Base-by-base conservation (phyloP, 345 rosid genomes). In the Dipteronia dyeriana region DNA sequence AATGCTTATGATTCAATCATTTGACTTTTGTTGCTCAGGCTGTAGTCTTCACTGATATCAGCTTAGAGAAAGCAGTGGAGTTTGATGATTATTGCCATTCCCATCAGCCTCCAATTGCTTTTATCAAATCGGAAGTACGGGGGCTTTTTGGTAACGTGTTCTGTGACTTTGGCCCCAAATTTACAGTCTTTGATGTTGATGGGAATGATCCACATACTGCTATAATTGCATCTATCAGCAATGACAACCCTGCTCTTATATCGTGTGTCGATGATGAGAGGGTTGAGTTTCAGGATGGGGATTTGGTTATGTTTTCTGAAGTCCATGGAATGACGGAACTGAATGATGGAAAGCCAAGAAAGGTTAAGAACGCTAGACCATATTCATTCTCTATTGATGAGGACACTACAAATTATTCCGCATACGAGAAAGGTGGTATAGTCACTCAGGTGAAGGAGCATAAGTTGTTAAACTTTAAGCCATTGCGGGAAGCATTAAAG, bases 291-390 rank as follows among this genome's bases (percentile, higher is more conserved):
- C 85, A 89, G 72, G 93, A 91, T 74, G 95, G 95, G 47, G 89
- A 91, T 79, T 77, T 85, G 66, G 95, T 89, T 29, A 82, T 89
- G 68, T 91, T 91, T 85, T 88, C 93, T 73, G 93, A 88, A 80
- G 87, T 91, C 73, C 82, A 84, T 22, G 95, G 95, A 66, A 89
- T 89, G 91, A 80, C 80, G 6, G 93, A 91, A 78, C 63, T 91
- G 66, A 92, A 94, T 88, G 98, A 94, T 88, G 97, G 95, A 17
- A 94, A 82, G 54, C 97, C 95, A 31, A 94, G 98, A 84, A 92
- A 87, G 82, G 78, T 94, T 68, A 91, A 86, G 79, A 91, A 78
- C 70, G 87, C 90, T 25, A 88, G 90, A 79, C 94, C 97, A 14
- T 88, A 82, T 79, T 94, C 98, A 49, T 94, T 94, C 77, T 73